These are phyloP conservation scores for Cynanchum wilfordii DNA, from an alignment of 257 asterid species.

Conservation along the genomic window DNA sequence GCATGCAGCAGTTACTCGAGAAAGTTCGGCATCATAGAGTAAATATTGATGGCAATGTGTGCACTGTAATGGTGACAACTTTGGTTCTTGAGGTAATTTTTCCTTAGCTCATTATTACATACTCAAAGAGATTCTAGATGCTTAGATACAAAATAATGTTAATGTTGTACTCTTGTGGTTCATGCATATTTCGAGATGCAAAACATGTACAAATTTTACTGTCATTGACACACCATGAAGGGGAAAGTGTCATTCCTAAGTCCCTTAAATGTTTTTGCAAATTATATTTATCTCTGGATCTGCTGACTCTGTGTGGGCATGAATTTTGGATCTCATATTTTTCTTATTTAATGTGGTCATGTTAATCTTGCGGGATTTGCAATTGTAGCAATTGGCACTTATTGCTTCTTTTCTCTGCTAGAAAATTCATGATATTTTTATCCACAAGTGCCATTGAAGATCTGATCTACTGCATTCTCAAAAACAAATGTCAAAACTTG, in stretches of 20 bases:
- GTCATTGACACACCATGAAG: background rate
- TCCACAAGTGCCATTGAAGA: background rate
- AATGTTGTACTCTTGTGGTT: background rate
- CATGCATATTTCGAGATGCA: background rate
- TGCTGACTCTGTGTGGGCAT: background rate
- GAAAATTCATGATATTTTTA: background rate
- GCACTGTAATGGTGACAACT: slow-evolving; percentile 92
- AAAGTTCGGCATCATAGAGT: slow-evolving; percentile 86
- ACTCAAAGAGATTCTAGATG: background rate
- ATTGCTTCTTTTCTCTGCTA: background rate
- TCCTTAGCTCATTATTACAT: background rate
- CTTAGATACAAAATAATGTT: background rate
- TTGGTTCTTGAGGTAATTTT: slow-evolving; percentile 81
- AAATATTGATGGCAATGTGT: slow-evolving; percentile 92
- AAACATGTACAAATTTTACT: background rate
- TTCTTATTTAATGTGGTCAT: too few species aligned
- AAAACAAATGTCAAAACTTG: background rate
- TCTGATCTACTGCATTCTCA: background rate
- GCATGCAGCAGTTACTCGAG: slow-evolving; percentile 86
- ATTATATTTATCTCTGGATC: background rate
- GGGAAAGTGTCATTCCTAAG: background rate
- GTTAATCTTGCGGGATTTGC: background rate
- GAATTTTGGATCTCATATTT: too few species aligned
- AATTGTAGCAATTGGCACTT: background rate
- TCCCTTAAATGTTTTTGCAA: background rate